Evolutionary conservation across 2,329 filamentous ascomycete species (phyloP), one percentile per base, ranked within the genome.

Genomic region (Colletotrichum navitas): DNA sequence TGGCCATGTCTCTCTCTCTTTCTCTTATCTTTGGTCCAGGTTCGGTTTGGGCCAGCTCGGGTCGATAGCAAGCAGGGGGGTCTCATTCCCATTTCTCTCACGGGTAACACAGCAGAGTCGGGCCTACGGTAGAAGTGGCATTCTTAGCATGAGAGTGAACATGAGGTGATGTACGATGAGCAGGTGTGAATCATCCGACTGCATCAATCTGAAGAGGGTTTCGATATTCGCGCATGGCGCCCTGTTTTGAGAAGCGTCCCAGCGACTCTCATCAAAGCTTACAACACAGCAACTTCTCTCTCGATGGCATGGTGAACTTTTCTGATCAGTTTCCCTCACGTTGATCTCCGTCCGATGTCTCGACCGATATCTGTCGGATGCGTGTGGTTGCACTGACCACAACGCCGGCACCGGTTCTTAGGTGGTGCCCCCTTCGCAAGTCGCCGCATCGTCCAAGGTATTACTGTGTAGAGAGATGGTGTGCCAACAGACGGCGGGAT

Each of bases 391-490:
- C 49, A 41, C 54, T 41, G n/a, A 39, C 54, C 14, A 4, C n/a
- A 26, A n/a, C n/a, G 12, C 34, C n/a, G 54, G 54, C 54, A 32
- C 51, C 29, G 26, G 32, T n/a, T 11, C 29, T 52, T 12, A 26
- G 26, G 26, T 14, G 49, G 16, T 41, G 24, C 26, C 16, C 45
- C 51, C n/a, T 55, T 71, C 65, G 68, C 68, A 68, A 45, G n/a
- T 68, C 59, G 68, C 68, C 59, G 68, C 68, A 54, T 68, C 45
- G 41, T 55, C 26, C 43, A 26, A 36, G 51, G 18, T 52, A 32
- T 4, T 24, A 51, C 12, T 29, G 4, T 29, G 34, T n/a, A 16
- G 41, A 18, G 55, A 34, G 32, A 56, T 16, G 7, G n/a, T 39
- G 64, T 29, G 49, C 43, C 41, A 8, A 24, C 49, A 26, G 39